These are phyloP conservation scores for Scenedesmus sp. DNA, from an alignment of 163 green algal genomes.

Conservation along the genomic window DNA sequence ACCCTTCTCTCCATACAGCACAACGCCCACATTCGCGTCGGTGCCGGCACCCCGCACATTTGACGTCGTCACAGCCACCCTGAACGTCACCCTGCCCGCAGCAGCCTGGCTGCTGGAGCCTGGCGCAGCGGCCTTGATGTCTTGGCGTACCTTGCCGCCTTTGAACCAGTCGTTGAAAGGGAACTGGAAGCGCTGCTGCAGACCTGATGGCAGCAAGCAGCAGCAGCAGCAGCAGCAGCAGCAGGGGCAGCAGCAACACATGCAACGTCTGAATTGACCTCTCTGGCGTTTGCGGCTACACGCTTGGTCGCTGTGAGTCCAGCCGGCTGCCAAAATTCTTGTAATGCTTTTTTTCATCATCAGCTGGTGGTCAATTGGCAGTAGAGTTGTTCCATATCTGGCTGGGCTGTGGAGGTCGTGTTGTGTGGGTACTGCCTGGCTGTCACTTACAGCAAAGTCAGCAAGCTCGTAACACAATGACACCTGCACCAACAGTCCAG, in stretches of 20 bases:
- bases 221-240: background rate
- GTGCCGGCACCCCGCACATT: conserved; percentile 71
- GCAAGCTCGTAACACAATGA: too few species aligned
- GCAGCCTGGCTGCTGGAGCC: background rate
- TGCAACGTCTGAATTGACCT: background rate
- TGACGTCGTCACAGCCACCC: conserved; percentile 69
- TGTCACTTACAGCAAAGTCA: too few species aligned
- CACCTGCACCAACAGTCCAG: too few species aligned
- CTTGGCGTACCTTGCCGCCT: conserved; percentile 5
- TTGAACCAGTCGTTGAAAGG: conserved; percentile 78
- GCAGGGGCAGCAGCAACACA: conserved; percentile 8
- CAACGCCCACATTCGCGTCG: conserved; percentile 67
- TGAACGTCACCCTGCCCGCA: conserved; percentile 41
- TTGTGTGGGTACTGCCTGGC: too few species aligned
- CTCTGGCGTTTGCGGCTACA: too few species aligned
- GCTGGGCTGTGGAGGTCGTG: too few species aligned
- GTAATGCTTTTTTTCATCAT: too few species aligned
- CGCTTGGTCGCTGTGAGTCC: too few species aligned
- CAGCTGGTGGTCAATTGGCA: too few species aligned
- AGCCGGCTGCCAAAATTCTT: too few species aligned
- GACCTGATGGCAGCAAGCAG: conserved; percentile 38
- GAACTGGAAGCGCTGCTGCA: conserved; percentile 71
- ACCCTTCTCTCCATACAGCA: conserved; percentile 64
- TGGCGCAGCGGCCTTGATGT: background rate
- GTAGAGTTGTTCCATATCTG: too few species aligned